These are phyloP conservation scores for Rutstroemia sydowiana DNA, from an alignment of 2,329 filamentous ascomycete species.

Conservation along the genomic window DNA sequence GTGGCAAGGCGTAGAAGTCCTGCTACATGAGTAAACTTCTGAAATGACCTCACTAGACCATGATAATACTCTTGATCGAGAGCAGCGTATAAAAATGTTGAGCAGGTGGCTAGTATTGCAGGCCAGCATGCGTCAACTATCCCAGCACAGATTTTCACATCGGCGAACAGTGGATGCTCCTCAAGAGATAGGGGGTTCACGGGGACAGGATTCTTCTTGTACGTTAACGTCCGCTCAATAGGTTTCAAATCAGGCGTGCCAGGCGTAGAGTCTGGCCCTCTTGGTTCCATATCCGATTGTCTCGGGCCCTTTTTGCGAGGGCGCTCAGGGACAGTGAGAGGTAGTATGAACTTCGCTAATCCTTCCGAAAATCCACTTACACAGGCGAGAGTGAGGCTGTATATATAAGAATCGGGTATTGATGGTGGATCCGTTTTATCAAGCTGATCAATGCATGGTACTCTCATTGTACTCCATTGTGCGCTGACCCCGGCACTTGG, in stretches of 20 bases:
- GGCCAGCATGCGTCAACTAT: conserved; percentile 95
- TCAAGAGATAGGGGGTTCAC: conserved; percentile 75
- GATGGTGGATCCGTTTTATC: conserved; percentile 81
- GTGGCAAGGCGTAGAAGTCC: conserved; percentile 78
- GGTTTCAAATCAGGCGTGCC: conserved; percentile 20
- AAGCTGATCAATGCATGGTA: conserved; percentile 86
- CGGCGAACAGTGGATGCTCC: conserved; percentile 61
- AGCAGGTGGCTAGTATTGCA: conserved; percentile 87
- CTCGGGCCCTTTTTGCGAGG: conserved; percentile 39
- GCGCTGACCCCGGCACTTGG: conserved; percentile 71
- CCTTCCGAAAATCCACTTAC: conserved; percentile 87
- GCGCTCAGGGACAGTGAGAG: conserved; percentile 76
- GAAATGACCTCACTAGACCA: conserved; percentile 81
- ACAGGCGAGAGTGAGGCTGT: conserved; percentile 80
- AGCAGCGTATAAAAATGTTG: conserved; percentile 87
- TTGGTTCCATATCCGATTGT: conserved; percentile 20
- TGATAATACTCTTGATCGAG: conserved; percentile 94
- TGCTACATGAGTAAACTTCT: conserved; percentile 91
- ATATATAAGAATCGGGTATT: conserved; percentile 89
- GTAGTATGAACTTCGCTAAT: conserved; percentile 86
- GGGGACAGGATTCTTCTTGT: conserved; percentile 69
- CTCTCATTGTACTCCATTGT: conserved; percentile 83
- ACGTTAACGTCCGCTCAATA: conserved; percentile 56
- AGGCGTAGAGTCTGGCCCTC: conserved; percentile 17
- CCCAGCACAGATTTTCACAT: conserved; percentile 69